Evolutionary conservation across 179 eudicot species (phyloP).

Genomic region (Patellifolia procumbens): DNA sequence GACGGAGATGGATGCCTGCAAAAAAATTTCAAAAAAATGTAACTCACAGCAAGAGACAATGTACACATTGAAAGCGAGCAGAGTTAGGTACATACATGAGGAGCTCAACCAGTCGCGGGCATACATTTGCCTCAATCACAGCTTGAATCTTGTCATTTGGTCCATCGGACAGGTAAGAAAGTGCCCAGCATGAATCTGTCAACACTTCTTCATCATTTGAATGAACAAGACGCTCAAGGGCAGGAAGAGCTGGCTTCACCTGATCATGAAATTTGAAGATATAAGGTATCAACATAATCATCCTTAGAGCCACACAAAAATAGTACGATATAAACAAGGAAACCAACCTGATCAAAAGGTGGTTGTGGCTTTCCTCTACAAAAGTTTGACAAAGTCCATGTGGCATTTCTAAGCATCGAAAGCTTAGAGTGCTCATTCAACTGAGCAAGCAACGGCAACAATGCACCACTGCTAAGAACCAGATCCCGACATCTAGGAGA

Average conservation of each 20-base stretch:
- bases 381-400: constrained; percentile 68
- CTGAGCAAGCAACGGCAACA: constrained; percentile 45
- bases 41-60: constrained; percentile 2
- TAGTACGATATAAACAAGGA: neutral
- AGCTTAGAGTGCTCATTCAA: constrained; percentile 65
- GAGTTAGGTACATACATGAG: constrained; percentile 53
- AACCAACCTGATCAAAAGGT: constrained; percentile 45
- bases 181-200: constrained; percentile 92
- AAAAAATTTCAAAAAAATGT: constrained; percentile 6
- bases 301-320: neutral
- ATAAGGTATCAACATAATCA: neutral
- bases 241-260: constrained; percentile 51
- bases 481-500: constrained; percentile 69
- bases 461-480: constrained; percentile 57
- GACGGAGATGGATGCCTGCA: constrained; percentile 80
- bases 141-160: constrained; percentile 90
- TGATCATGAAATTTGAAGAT: constrained; percentile 9
- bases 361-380: constrained; percentile 77
- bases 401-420: constrained; percentile 71
- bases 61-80: neutral
- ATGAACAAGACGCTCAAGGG: constrained; percentile 68
- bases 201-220: constrained; percentile 83
- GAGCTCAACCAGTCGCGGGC: constrained; percentile 75
- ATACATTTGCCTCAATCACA: constrained; percentile 78
- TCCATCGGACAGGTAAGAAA: constrained; percentile 86